These are phyloP conservation scores for Lasiosphaeria hispida DNA, from an alignment of 495 filamentous ascomycete genomes.

Conservation along the genomic window DNA sequence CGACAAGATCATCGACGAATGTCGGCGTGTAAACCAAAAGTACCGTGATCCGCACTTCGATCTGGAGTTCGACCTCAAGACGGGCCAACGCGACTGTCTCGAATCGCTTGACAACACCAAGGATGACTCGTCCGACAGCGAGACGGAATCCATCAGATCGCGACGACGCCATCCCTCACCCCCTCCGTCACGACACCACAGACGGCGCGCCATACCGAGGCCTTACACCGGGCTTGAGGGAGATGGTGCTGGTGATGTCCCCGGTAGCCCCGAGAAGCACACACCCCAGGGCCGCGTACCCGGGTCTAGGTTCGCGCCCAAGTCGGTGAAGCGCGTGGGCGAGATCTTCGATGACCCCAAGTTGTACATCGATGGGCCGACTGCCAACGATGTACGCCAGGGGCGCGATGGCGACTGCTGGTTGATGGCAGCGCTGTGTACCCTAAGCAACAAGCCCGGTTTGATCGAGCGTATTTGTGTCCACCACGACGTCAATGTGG, in stretches of 20 bases:
- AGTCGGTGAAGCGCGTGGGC: constrained; percentile 64
- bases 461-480: constrained; percentile 83
- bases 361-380: constrained; percentile 81
- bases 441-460: constrained; percentile 74
- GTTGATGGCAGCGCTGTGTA: constrained; percentile 84
- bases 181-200: not conserved
- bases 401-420: constrained; percentile 85
- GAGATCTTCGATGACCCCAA: constrained; percentile 86
- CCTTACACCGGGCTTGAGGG: too few species aligned
- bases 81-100: constrained; percentile 55
- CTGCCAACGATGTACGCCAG: constrained; percentile 78
- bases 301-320: constrained; percentile 46
- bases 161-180: not conserved
- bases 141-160: constrained; percentile 10
- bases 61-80: constrained; percentile 76
- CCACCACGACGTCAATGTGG: constrained; percentile 72
- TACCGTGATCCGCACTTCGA: constrained; percentile 90
- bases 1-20: constrained; percentile 78
- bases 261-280: too few species aligned
- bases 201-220: too few species aligned
- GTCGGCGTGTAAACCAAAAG: constrained; percentile 80
- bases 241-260: too few species aligned
- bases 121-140: constrained; percentile 11
- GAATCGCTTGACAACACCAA: constrained; percentile 53
- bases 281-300: constrained; percentile 15